Conservation (phyloP, 2,329 filamentous ascomycete species). For the Fusarium oligoseptatum region DNA sequence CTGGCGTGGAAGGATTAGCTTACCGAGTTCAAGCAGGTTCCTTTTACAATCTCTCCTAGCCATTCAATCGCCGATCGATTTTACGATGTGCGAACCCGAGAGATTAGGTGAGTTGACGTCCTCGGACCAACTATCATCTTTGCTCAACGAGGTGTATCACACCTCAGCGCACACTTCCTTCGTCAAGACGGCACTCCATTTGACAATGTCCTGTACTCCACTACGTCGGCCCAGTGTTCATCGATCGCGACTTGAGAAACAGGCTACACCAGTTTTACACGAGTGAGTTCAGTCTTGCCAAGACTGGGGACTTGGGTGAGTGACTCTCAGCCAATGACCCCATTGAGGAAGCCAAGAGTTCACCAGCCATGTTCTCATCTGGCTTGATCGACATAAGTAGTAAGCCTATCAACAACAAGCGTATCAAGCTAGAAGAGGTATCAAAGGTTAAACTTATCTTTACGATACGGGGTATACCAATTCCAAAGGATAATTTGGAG, state of each 20-base stretch:
- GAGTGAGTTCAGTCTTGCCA: neutral
- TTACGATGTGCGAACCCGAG: too few relatives aligned
- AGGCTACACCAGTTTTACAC: neutral
- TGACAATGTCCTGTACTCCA: neutral
- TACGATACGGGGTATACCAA: neutral
- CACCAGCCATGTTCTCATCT: neutral
- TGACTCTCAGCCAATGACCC: neutral
- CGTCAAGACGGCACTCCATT: neutral
- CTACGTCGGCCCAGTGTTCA: neutral
- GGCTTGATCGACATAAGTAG: neutral
- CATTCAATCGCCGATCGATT: too few relatives aligned
- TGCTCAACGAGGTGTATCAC: too few relatives aligned
- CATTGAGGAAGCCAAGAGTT: neutral
- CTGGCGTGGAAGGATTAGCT: too few relatives aligned
- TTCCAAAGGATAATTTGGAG: neutral
- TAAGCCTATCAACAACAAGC: neutral
- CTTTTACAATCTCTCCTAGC: too few relatives aligned
- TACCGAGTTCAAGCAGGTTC: too few relatives aligned
- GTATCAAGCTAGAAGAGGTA: neutral
- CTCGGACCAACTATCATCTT: too few relatives aligned
- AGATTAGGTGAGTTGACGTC: too few relatives aligned
- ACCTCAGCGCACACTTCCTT: neutral
- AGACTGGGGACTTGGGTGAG: neutral
- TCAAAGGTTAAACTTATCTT: neutral
- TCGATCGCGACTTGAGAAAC: neutral